Conservation (phyloP, 495 filamentous ascomycete species). For the Hapsidospora chrysogenum region DNA sequence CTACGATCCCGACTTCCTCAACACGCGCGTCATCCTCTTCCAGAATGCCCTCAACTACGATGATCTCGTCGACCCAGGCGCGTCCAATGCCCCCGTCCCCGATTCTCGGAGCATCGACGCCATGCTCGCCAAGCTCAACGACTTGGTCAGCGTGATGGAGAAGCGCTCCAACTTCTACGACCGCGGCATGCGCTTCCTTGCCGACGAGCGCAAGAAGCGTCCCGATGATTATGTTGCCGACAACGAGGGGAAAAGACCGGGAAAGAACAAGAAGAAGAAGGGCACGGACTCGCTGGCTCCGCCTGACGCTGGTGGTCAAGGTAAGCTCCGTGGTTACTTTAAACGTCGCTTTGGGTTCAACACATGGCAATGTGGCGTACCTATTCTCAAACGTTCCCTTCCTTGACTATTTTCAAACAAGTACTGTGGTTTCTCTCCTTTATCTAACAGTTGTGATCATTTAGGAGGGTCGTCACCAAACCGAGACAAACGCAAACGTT, state of each 20-base stretch:
- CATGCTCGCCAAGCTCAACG: slow-evolving; percentile 48
- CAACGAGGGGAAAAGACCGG: slow-evolving; percentile 31
- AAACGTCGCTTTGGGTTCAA: too few species aligned
- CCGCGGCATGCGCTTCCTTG: slow-evolving; percentile 54
- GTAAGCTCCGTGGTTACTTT: too few species aligned
- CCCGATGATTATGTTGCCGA: slow-evolving; percentile 29
- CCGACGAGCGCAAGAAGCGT: slow-evolving; percentile 42
- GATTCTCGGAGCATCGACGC: slow-evolving; percentile 57
- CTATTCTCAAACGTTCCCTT: too few species aligned
- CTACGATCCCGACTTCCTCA: slow-evolving; percentile 47
- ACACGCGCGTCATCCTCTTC: slow-evolving; percentile 33
- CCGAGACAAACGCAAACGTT: slow-evolving; percentile 25
- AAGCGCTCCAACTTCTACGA: slow-evolving; percentile 45
- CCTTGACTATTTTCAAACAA: too few species aligned
- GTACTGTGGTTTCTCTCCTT: too few species aligned
- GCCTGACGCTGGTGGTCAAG: too few species aligned
- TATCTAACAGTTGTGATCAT: too few species aligned
- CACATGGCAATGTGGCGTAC: too few species aligned
- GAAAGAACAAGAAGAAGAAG: slow-evolving; percentile 42
- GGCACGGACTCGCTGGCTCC: slow-evolving; percentile 37
- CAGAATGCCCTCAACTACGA: slow-evolving; percentile 44
- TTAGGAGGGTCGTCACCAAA: too few species aligned
- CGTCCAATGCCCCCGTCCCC: slow-evolving; percentile 48
- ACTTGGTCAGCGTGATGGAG: slow-evolving; percentile 48
- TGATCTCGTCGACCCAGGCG: slow-evolving; percentile 50